Percentiles rank a stretch among this genome's conserved stretches.
Conservation (phyloP, 2,329 filamentous ascomycete genomes). For the Fusarium sterilihyphosum region DNA sequence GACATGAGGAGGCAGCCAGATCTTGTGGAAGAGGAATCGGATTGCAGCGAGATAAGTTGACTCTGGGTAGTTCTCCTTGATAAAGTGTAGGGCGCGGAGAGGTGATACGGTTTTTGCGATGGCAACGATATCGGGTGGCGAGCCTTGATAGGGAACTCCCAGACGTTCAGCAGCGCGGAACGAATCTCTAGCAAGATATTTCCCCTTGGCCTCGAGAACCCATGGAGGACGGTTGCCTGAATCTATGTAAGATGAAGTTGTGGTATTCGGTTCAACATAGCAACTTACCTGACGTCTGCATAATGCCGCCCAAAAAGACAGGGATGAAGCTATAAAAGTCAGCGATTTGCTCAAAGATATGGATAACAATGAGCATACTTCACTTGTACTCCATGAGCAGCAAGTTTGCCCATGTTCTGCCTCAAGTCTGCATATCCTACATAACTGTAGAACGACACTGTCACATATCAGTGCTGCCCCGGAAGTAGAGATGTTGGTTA, state of each 20-base stretch:
- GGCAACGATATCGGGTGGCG: conserved; percentile 57
- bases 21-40: conserved; percentile 64
- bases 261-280: neutral
- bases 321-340: conserved; percentile 68
- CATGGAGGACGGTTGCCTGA: conserved; percentile 80
- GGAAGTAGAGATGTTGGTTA: neutral
- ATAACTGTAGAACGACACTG: conserved; percentile 74
- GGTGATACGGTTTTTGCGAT: conserved; percentile 61
- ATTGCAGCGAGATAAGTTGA: conserved; percentile 64
- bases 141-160: conserved; percentile 49
- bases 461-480: neutral
- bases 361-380: conserved; percentile 61
- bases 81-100: conserved; percentile 72
- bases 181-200: conserved; percentile 60
- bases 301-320: conserved; percentile 76
- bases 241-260: conserved; percentile 3
- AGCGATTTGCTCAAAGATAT: neutral
- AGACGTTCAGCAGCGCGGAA: conserved; percentile 52
- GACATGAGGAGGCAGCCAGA: conserved; percentile 69
- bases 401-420: conserved; percentile 63
- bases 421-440: conserved; percentile 66
- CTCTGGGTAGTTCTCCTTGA: conserved; percentile 66
- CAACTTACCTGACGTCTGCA: conserved; percentile 65
- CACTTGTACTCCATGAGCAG: conserved; percentile 68
- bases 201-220: conserved; percentile 73